Conservation (phyloP, 1,284 basidiomycete species). For the Pisolithus thermaeus region DNA sequence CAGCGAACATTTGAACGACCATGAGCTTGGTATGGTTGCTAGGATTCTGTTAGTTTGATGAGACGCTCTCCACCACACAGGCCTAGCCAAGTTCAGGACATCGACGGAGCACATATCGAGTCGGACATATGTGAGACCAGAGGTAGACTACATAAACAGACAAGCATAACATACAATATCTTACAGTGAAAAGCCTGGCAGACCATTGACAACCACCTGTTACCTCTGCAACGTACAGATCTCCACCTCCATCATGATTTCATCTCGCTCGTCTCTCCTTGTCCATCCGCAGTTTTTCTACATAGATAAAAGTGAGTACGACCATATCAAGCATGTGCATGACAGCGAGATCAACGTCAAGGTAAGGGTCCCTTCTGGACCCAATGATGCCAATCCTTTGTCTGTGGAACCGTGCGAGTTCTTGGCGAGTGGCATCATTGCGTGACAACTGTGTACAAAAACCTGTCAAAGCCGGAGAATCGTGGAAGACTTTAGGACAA, state of each 20-base stretch:
- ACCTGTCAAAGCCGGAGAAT: not conserved
- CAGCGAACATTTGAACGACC: no score
- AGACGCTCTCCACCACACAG: no score
- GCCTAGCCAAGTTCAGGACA: no score
- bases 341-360: constrained; percentile 29
- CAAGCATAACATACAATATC: no score
- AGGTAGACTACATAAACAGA: no score
- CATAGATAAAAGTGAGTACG: constrained; percentile 38
- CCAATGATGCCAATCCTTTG: constrained; percentile 18
- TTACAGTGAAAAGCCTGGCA: no score
- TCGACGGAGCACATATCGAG: no score
- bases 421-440: constrained; percentile 12
- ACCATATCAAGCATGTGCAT: constrained; percentile 35
- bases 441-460: constrained; percentile 15
- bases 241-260: constrained; percentile 13
- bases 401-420: constrained; percentile 27
- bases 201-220: not conserved
- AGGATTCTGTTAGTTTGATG: no score
- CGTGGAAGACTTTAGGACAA: not conserved
- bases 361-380: constrained; percentile 18
- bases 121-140: no score
- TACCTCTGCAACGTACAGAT: not conserved
- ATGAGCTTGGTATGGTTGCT: no score
- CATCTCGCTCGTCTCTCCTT: constrained; percentile 13
- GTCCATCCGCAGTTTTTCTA: constrained; percentile 34